Evolutionary conservation across 2,329 filamentous ascomycete species (phyloP), one percentile per base, ranked within the genome.

Genomic region (Sclerotinia minor): DNA sequence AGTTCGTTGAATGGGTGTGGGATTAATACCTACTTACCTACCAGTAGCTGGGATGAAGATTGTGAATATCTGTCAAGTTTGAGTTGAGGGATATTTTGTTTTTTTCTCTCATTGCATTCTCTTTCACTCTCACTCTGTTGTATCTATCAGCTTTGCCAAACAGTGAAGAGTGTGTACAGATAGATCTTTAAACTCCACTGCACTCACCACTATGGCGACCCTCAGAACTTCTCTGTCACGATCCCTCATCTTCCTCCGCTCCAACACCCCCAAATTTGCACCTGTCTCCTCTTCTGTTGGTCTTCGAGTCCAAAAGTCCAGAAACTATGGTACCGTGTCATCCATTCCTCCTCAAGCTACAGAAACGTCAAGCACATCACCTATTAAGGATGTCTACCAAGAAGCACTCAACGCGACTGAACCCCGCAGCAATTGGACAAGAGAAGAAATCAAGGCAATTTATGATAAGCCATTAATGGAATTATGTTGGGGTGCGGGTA

Each of bases 381-480:
- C 35, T 5, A 15, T 26, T 32, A 64, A 19, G 29, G 52, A 65
- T 44, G 54, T 69, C 13, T 72, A 76, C 47, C 70, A 76, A 54
- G 72, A 70, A 72, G 90, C 91, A 11, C 82, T 90, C 29, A 81
- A 84, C 55, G 87, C 89, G 29, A 83, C 80, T 1, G 80, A 77
- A 7, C 85, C 91, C 17, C 83, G 92, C 61, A 89, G 88, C 75
- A 85, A 89, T 78, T 96, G 92, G 93, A 92, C 91, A 7, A 87
- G 85, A 72, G 88, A 94, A 71, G 90, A 96, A 80, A 92, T 96
- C 70, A 82, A 89, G 13, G 86, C 90, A 71, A 89, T 96, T 73
- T 96, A 95, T 80, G 86, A 94, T 76, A 89, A 89, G 63, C 91
- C 92, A 21, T 81, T 96, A 77, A 89, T 94, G 82, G 90, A 94